A percentile compares a stretch with the other conserved stretches of the same genome.
Evolutionary conservation across 225 moss, liverwort and hornwort genomes (phyloP).

Genomic region (Sphagnum contortum): DNA sequence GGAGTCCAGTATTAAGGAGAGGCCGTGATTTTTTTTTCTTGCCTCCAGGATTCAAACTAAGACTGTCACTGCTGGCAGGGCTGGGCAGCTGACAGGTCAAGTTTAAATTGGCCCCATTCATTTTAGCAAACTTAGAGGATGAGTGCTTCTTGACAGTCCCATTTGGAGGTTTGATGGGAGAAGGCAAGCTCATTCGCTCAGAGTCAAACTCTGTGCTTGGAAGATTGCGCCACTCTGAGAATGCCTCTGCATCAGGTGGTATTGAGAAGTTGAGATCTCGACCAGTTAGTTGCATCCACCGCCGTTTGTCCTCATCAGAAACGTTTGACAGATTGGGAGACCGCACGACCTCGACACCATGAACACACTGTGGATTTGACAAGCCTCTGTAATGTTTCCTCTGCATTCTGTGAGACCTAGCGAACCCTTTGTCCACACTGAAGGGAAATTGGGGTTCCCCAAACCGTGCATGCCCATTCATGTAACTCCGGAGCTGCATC

Average conservation of each 20-base stretch:
- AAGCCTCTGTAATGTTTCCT: constrained; percentile 83
- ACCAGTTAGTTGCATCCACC: constrained; percentile 82
- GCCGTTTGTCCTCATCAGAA: constrained; percentile 61
- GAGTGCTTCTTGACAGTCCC: constrained; percentile 50
- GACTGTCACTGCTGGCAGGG: constrained; percentile 56
- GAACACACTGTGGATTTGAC: constrained; percentile 81
- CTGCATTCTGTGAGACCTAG: constrained; percentile 81
- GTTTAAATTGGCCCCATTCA: constrained; percentile 49
- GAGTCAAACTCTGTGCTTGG: constrained; percentile 63
- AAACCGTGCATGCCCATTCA: constrained; percentile 80
- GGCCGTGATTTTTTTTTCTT: constrained; percentile 57
- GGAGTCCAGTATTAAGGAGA: constrained; percentile 36
- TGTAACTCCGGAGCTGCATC: constrained; percentile 87
- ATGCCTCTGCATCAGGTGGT: constrained; percentile 75
- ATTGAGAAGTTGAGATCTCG: constrained; percentile 66
- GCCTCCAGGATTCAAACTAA: constrained; percentile 56
- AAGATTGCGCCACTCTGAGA: constrained; percentile 77
- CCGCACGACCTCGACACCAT: constrained; percentile 73
- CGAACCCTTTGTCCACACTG: constrained; percentile 72
- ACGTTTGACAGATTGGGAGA: constrained; percentile 52
- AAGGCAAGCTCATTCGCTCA: constrained; percentile 55
- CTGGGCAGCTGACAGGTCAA: constrained; percentile 57
- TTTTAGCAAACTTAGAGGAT: constrained; percentile 39
- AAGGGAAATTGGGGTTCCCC: constrained; percentile 85
- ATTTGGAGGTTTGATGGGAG: constrained; percentile 60